These are phyloP conservation scores for Acer negundo DNA, from an alignment of 345 rosid genomes.

Conservation along the genomic window DNA sequence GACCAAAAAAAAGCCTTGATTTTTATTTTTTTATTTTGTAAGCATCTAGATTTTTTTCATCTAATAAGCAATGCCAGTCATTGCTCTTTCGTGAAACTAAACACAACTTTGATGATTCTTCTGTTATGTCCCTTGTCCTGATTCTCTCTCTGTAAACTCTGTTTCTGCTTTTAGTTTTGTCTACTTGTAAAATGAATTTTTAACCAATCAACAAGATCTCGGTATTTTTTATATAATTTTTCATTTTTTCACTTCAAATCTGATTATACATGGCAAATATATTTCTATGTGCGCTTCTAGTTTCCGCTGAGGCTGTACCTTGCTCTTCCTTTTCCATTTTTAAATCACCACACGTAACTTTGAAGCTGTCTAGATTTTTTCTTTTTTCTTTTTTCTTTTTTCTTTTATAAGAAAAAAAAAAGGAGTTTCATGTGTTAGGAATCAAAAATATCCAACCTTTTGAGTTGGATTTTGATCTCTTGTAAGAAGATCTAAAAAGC, in stretches of 20 bases:
- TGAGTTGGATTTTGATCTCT: constrained; percentile 16
- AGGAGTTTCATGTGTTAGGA: too few species aligned
- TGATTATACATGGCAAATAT: too few species aligned
- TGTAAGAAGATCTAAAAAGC: constrained; percentile 11
- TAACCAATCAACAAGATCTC: neutral
- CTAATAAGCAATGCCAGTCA: constrained; percentile 11
- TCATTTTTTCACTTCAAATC: neutral
- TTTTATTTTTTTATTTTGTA: neutral
- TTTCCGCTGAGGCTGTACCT: neutral
- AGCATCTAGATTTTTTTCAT: neutral
- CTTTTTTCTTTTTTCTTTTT: too few species aligned
- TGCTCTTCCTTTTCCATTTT: too few species aligned
- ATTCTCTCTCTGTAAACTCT: neutral
- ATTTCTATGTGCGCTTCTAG: neutral
- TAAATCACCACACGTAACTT: neutral
- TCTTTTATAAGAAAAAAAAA: neutral
- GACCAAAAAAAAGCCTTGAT: constrained; percentile 11
- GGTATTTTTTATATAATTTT: neutral
- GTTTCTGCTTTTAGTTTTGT: neutral
- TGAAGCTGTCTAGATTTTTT: neutral
- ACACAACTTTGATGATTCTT: neutral
- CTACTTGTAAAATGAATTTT: neutral
- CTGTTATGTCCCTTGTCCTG: neutral
- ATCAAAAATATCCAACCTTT: neutral
- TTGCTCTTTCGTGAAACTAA: neutral